phyloP scores from a whole-genome alignment of 2,329 filamentous ascomycete species.

The Fusarium sp. region DNA sequence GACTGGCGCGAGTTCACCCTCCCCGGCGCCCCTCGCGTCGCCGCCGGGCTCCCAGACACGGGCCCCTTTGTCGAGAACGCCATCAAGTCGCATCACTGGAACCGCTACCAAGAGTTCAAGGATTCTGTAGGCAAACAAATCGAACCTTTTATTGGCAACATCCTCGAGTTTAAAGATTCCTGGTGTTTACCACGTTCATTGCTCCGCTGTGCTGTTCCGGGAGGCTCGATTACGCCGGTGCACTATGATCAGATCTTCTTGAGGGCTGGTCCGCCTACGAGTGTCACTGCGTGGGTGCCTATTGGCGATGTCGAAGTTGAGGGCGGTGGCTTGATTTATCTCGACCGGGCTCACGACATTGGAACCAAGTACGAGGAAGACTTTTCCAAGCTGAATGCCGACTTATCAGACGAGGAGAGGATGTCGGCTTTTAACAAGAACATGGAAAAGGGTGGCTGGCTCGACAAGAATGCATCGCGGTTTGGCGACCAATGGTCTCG shows the following conservation, averaged over 20 bases:
- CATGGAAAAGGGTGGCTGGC: slow-evolving; percentile 15
- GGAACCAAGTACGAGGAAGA: background rate
- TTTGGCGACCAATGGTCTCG: slow-evolving; percentile 15
- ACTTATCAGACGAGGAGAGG: background rate
- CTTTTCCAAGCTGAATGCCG: background rate
- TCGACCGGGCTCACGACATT: background rate
- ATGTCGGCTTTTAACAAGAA: slow-evolving; percentile 16
- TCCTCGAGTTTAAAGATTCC: background rate
- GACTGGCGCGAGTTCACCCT: background rate
- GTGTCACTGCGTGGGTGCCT: background rate
- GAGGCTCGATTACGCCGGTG: background rate
- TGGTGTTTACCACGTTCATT: background rate
- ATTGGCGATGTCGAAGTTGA: background rate
- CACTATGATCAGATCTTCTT: slow-evolving; percentile 1
- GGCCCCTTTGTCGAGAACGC: background rate
- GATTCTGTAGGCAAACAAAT: background rate
- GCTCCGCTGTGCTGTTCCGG: background rate
- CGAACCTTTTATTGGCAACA: background rate
- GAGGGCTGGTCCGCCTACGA: background rate
- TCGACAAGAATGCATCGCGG: slow-evolving; percentile 18
- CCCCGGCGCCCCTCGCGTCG: background rate
- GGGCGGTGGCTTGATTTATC: background rate
- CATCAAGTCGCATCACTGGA: background rate
- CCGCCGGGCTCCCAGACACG: background rate
- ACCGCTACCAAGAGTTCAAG: background rate